Evolutionary conservation across 441 rosid species (phyloP), one percentile per base, ranked within the genome.

Genomic region (Viola pubescens): DNA sequence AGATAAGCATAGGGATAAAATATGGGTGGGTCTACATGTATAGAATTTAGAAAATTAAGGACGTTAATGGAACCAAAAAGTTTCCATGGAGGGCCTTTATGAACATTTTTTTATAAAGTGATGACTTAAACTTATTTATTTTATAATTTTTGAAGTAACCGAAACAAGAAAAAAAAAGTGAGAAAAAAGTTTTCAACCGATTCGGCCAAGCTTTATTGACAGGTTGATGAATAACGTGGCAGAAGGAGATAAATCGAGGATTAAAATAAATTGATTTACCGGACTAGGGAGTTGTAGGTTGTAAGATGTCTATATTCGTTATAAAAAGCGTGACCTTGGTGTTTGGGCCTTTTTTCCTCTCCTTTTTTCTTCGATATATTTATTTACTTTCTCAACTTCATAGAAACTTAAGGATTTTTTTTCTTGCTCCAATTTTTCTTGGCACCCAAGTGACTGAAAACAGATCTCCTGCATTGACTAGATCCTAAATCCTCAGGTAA

Each of bases 401-500:
- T 26, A 26, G 34, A 26, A 26, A 26, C 34, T 26, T 26, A 26
- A 26, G 34, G 34, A 26, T 26, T 59, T 48, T 57, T 59, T 61
- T 66, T 62, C 51, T 55, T 54, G 60, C 52, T 52, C 34, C 43
- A 0, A 19, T 16, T 70, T 68, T 65, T 53, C 52, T 43, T 60
- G 48, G 50, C 60, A 16, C 19, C 50, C 64, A 48, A 66, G 58
- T 57, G 76, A 72, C 65, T 71, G 62, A 66, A 26, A 71, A 66
- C 79, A 78, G 79, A 79, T 80, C 83, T 82, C 75, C 79, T 37
- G 75, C 85, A 77, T 78, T 81, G 83, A 82, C 81, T 73, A 68
- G 37, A 52, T 74, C 71, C 54, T 52, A 68, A 38, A 49, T 74
- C 71, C 54, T 55, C 68, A 41, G 87, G 87, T 82, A 65, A 73